Evolutionary conservation across 805 yeast genomes (phyloP).

Genomic region (Kodamaea lidongshanica): DNA sequence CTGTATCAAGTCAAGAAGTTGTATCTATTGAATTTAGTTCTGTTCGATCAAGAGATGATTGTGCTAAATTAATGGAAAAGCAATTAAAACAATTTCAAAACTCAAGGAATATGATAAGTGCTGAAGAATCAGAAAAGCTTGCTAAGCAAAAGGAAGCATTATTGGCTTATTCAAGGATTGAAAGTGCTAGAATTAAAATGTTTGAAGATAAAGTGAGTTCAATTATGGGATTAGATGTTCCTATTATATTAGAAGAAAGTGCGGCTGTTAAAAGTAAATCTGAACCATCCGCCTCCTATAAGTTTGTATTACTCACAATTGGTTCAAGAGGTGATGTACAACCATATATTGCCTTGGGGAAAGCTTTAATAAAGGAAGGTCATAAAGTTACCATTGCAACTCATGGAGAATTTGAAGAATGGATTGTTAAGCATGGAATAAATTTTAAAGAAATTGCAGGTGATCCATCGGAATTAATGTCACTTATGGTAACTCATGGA

Average conservation of each 20-base stretch:
- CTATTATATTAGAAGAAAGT: constrained; percentile 62
- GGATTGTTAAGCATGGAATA: constrained; percentile 65
- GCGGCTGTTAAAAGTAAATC: constrained; percentile 48
- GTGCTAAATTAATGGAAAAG: constrained; percentile 47
- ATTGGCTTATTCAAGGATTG: constrained; percentile 25
- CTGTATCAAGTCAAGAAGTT: constrained; percentile 70
- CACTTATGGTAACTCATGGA: constrained; percentile 88
- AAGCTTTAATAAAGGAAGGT: constrained; percentile 73
- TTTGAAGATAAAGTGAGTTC: constrained; percentile 61
- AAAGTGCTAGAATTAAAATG: constrained; percentile 55
- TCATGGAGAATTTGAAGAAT: constrained; percentile 71
- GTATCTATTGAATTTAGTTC: constrained; percentile 72
- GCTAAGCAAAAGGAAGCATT: background rate
- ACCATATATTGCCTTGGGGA: constrained; percentile 87
- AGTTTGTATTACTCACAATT: constrained; percentile 71
- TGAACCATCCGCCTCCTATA: constrained; percentile 48
- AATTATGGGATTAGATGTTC: constrained; percentile 59
- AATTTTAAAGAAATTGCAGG: constrained; percentile 78
- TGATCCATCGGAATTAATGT: constrained; percentile 86
- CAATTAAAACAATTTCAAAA: constrained; percentile 39
- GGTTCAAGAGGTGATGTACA: constrained; percentile 97
- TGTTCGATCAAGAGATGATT: constrained; percentile 62
- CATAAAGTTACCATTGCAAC: constrained; percentile 82
- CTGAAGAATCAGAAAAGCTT: constrained; percentile 8
- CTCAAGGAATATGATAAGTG: constrained; percentile 1